Base-by-base conservation (phyloP, 768 basidiomycete species). In the Russula lepida region DNA sequence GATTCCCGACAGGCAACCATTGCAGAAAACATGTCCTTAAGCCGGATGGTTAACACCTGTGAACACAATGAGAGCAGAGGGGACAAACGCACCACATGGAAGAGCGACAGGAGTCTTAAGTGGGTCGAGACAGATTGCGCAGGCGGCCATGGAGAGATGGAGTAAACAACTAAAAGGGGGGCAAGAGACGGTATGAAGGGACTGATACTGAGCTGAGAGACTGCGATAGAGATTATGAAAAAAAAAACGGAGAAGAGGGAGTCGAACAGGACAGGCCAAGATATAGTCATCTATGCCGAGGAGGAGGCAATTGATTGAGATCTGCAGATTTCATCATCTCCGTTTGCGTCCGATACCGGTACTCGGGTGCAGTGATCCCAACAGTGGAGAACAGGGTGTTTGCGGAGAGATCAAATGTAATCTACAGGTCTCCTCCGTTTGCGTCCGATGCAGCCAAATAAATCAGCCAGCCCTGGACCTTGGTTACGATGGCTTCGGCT, bases 81-180 rank as follows among this genome's bases (percentile, higher is more conserved):
- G n/a, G 55, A n/a, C 6, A 30, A 33, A 57, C 4, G 55, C 44
- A 64, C 64, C 64, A n/a, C 66, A 66, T 21, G 66, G 66, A 28
- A 66, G 57, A 9, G 66, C 56, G 21, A 59, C 54, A 12, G 66
- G 66, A 13, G 32, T 39, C 7, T 53, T 65, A 17, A 62, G 51
- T 5, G 27, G 19, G 27, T 62, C 66, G 21, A 66, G 59, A 35
- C 66, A 66, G 59, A 66, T 59, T 39, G 64, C 41, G 33, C 66
- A 66, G 35, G 53, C 9, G 19, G 63, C 58, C 65, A 66, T 66
- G 19, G 43, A 12, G 51, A 27, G 25, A 41, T 48, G 46, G 27
- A 19, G 39, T 33, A 43, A 43, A 48, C 37, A 35, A 43, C 43
- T 27, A 28, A n/a, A 27, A 49, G 11, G 17, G 37, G 21, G 37